Conservation (phyloP, 768 basidiomycete genomes). For the Mycena belliarum region DNA sequence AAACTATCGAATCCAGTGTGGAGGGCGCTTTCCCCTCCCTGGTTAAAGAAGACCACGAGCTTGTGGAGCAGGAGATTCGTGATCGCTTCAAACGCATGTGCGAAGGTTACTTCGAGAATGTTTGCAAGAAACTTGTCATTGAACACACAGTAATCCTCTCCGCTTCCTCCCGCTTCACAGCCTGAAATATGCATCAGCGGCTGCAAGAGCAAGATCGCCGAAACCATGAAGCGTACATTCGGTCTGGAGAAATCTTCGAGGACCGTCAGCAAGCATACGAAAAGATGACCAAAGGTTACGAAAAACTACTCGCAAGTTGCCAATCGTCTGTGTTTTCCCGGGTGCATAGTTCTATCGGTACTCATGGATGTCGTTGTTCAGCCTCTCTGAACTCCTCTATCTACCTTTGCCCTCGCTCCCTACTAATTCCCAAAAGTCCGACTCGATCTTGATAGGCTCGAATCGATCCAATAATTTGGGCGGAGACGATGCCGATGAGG, state of each 20-base stretch:
- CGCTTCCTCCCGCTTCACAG: background rate
- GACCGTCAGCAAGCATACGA: conserved; percentile 99
- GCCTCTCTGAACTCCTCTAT: conserved; percentile 89
- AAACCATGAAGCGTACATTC: conserved; percentile 99
- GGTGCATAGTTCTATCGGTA: background rate
- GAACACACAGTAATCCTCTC: conserved; percentile 75
- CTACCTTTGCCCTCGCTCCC: conserved; percentile 83
- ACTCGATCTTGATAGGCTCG: conserved; percentile 77
- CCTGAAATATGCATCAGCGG: conserved; percentile 49
- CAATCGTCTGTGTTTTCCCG: conserved; percentile 61
- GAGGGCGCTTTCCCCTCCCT: conserved; percentile 40
- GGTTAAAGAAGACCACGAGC: conserved; percentile 60
- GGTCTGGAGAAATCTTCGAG: conserved; percentile 98
- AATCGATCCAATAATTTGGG: conserved; percentile 34
- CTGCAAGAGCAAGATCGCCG: conserved; percentile 95
- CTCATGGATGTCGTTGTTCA: conserved; percentile 30
- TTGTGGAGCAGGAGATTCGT: conserved; percentile 83
- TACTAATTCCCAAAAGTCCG: conserved; percentile 74
- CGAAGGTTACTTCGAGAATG: conserved; percentile 89
- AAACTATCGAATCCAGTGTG: conserved; percentile 26
- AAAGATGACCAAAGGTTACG: conserved; percentile 96
- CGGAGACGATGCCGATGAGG: conserved; percentile 62
- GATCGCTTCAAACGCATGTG: conserved; percentile 92
- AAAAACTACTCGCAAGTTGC: conserved; percentile 85
- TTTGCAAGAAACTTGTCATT: conserved; percentile 87